Evolutionary conservation across 2,329 filamentous ascomycete species (phyloP).

Genomic region (Ophiostoma novo-ulmi): DNA sequence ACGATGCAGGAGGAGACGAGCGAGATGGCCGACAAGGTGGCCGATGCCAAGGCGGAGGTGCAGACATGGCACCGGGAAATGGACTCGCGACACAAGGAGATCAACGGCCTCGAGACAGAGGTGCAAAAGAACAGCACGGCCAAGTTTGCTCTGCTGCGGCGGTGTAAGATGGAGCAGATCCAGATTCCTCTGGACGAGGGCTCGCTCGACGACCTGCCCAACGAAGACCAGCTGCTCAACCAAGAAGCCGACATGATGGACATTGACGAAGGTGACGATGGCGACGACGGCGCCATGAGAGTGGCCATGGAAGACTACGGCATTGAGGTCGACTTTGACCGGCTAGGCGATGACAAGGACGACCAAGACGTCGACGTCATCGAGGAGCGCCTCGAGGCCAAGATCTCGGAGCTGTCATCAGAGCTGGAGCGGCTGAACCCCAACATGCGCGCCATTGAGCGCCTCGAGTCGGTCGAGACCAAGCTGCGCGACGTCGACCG

Average conservation of each 20-base stretch:
- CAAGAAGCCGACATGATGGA: constrained; percentile 91
- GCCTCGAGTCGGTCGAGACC: constrained; percentile 77
- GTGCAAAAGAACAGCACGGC: constrained; percentile 79
- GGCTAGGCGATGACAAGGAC: constrained; percentile 74
- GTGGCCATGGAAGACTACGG: constrained; percentile 80
- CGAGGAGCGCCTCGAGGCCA: constrained; percentile 72
- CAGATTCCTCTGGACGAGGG: constrained; percentile 70
- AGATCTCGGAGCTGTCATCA: constrained; percentile 65
- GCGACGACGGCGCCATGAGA: constrained; percentile 58
- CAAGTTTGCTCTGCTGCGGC: constrained; percentile 77
- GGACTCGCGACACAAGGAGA: constrained; percentile 64
- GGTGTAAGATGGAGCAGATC: constrained; percentile 91
- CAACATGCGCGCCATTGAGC: constrained; percentile 92
- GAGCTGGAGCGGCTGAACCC: constrained; percentile 93
- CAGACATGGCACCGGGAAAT: constrained; percentile 81
- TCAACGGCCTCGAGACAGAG: constrained; percentile 74
- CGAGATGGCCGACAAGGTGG: constrained; percentile 67
- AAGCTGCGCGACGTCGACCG: constrained; percentile 79
- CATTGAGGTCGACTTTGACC: constrained; percentile 80
- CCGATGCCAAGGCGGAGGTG: constrained; percentile 71
- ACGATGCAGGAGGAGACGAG: constrained; percentile 62
- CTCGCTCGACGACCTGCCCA: constrained; percentile 80
- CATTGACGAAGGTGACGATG: constrained; percentile 67
- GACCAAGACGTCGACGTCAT: constrained; percentile 51
- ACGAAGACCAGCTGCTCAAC: constrained; percentile 73